phyloP scores from a whole-genome alignment of 306 rosid genomes.

The Quillaja saponaria region DNA sequence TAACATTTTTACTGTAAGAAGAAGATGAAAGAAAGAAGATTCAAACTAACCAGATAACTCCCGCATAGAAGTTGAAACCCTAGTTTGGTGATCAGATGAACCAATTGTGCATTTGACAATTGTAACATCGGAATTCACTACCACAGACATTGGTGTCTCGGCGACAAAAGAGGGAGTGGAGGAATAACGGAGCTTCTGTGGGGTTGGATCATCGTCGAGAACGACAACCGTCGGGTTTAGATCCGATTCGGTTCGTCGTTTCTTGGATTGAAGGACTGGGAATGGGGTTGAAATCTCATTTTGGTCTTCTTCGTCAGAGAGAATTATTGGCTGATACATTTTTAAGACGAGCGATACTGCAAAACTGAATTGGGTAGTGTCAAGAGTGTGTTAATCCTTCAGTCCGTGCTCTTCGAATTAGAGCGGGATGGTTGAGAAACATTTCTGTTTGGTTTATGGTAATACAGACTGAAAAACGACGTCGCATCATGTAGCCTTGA shows the following conservation, averaged over 20 bases:
- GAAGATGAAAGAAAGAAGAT: not conserved
- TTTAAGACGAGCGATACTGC: too few relatives aligned
- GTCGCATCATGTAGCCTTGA: too few relatives aligned
- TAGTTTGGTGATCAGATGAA: conserved; percentile 25
- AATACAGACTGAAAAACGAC: too few relatives aligned
- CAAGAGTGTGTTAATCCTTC: too few relatives aligned
- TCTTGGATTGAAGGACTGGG: conserved; percentile 47
- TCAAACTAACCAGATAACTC: conserved; percentile 43
- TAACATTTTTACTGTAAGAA: too few relatives aligned
- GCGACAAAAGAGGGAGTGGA: conserved; percentile 56
- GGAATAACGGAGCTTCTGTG: conserved; percentile 37
- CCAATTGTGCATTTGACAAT: conserved; percentile 58
- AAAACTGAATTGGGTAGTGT: too few relatives aligned
- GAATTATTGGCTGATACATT: conserved; percentile 64
- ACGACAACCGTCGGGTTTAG: conserved; percentile 47
- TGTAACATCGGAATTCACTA: conserved; percentile 46
- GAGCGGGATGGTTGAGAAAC: conserved; percentile 35
- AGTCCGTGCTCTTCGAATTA: conserved; percentile 38
- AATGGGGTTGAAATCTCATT: conserved; percentile 40
- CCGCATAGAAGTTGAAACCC: conserved; percentile 45
- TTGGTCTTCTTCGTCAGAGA: conserved; percentile 81
- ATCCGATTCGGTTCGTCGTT: conserved; percentile 52
- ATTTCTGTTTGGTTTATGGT: conserved; percentile 19
- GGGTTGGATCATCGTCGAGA: conserved; percentile 83
- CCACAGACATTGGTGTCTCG: conserved; percentile 64